Base-by-base conservation (phyloP, 495 filamentous ascomycete species). In the Corynascus novoguineensis region DNA sequence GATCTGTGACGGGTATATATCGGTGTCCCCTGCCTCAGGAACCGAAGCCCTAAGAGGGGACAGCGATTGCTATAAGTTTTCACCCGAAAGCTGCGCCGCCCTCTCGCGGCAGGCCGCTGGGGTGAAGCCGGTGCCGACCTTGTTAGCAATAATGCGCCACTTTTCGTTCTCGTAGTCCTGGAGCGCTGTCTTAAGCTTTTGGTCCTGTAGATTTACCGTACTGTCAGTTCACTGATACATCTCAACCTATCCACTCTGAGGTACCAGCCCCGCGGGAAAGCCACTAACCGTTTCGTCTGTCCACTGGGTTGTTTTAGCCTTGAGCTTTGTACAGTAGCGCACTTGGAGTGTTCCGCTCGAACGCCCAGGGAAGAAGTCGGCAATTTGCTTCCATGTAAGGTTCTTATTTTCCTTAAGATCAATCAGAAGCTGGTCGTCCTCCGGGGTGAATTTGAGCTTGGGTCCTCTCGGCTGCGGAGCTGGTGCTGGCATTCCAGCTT, bases 331-430 rank as follows among this genome's bases (percentile, higher is more conserved):
- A 66, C 91, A 96, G 69, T 96, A 96, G 12, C 90, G 84, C 58
- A 96, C 91, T 67, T 96, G 91, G 53, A 96, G 73, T 32, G 91
- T 95, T 37, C 89, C 90, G 29, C 86, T 90, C 40, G 88, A 89
- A 47, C 91, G 77, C 11, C 90, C 91, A 8, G 91, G 91, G 63
- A 96, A 95, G 72, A 92, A 95, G 64, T 95, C 90, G 53, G 88
- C 87, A 61, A 96, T 95, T 77, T 96, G 90, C 67, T 93, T 95
- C 91, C 91, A 96, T 9, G 91, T 90, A 62, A 96, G 78, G 61
- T 86, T 87, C 68, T 91, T 92, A 58, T 91, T 89, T 72, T 96
- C 91, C 70, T 96, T 96, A 50, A 96, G 74, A 57, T 92, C 88
- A 19, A 95, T 83, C 37, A 96, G 73, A 48, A 92, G 73, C 48